Percentiles rank a stretch among this genome's conserved stretches.
phyloP scores from a whole-genome alignment of 2,329 filamentous ascomycete species.

The Aspergillus alliaceus region DNA sequence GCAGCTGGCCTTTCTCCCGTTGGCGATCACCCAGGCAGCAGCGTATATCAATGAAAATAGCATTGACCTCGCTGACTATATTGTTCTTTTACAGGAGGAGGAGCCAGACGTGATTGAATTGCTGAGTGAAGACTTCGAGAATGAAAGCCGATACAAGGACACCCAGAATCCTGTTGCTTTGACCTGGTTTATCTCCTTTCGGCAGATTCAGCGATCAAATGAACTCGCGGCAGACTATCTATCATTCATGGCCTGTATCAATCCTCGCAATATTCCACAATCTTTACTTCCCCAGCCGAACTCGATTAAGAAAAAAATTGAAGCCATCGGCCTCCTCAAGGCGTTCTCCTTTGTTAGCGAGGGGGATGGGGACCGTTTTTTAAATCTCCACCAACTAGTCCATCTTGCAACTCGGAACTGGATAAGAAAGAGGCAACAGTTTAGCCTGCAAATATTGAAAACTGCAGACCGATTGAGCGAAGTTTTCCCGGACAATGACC shows the following conservation, averaged over 20 bases:
- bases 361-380: not conserved
- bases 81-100: constrained; percentile 5
- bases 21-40: no score
- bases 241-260: no score
- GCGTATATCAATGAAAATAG: no score
- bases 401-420: no score
- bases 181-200: constrained; percentile 14
- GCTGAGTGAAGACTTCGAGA: constrained; percentile 11
- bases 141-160: constrained; percentile 7
- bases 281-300: constrained; percentile 29
- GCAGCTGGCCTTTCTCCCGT: constrained; percentile 21
- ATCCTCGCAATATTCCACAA: constrained; percentile 27
- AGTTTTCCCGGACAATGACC: constrained; percentile 9
- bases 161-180: constrained; percentile 6
- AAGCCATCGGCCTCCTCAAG: constrained; percentile 29
- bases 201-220: constrained; percentile 20
- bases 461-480: constrained; percentile 2
- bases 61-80: not conserved
- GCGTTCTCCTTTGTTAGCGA: constrained; percentile 20
- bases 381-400: constrained; percentile 31
- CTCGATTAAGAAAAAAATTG: constrained; percentile 19
- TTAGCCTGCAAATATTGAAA: constrained; percentile 14
- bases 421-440: constrained; percentile 8
- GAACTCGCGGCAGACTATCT: constrained; percentile 34
- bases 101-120: constrained; percentile 8